These are phyloP conservation scores for Apiotrichum domesticum DNA, from an alignment of 1,284 basidiomycete species.

Conservation along the genomic window DNA sequence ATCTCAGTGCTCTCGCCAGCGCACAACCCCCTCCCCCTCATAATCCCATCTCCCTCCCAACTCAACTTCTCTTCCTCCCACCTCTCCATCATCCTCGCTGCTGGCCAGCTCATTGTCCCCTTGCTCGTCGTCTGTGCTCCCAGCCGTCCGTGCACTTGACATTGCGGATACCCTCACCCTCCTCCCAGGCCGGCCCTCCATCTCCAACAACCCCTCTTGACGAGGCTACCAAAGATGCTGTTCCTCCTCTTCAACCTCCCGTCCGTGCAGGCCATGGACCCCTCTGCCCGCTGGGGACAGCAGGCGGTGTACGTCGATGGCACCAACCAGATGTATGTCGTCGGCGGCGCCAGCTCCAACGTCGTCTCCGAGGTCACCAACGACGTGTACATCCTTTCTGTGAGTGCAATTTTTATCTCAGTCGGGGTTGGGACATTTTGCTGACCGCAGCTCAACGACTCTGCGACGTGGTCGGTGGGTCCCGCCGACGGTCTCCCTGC, in stretches of 20 bases:
- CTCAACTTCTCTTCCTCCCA: slow-evolving; percentile 2
- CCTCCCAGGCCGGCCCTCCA: not conserved
- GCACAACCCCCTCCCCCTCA: no score
- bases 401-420: slow-evolving; percentile 11
- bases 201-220: slow-evolving; percentile 10
- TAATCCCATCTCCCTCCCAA: no score
- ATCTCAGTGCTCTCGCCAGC: no score
- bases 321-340: slow-evolving; percentile 40
- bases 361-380: slow-evolving; percentile 43
- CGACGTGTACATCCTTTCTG: slow-evolving; percentile 42
- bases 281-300: slow-evolving; percentile 44
- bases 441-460: slow-evolving; percentile 29
- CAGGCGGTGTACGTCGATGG: slow-evolving; percentile 41
- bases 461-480: slow-evolving; percentile 25
- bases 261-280: slow-evolving; percentile 20
- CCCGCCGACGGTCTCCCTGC: slow-evolving; percentile 36
- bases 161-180: no score
- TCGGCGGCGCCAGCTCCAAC: slow-evolving; percentile 40
- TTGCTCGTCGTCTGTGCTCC: not conserved
- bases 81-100: slow-evolving; percentile 21
- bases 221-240: slow-evolving; percentile 11
- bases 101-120: slow-evolving; percentile 28
- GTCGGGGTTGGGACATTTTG: no score
- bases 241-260: slow-evolving; percentile 18
- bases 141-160: not conserved